Conservation (phyloP, 768 basidiomycete genomes). For the Pleurotus cornucopiae region DNA sequence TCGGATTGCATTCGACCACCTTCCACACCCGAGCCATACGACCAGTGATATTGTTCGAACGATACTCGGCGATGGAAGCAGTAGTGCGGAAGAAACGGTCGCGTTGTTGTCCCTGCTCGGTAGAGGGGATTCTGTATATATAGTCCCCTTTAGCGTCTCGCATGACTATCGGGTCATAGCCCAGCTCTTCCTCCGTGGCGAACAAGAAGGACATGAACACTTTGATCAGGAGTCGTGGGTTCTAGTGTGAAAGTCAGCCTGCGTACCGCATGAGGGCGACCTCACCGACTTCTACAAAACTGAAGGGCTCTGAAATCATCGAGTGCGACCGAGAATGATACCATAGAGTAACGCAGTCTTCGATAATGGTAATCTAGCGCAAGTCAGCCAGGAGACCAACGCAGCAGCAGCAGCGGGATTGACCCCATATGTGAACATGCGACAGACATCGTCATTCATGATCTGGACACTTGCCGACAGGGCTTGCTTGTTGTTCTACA, state of each 20-base stretch:
- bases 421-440: conserved; percentile 20
- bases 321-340: conserved; percentile 17
- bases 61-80: too few relatives aligned
- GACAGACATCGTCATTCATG: conserved; percentile 20
- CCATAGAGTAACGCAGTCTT: conserved; percentile 12
- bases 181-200: conserved; percentile 13
- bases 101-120: neutral
- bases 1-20: conserved; percentile 4
- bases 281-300: conserved; percentile 2
- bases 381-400: neutral
- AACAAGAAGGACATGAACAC: conserved; percentile 16
- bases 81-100: neutral
- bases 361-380: conserved; percentile 14
- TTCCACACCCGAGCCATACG: neutral
- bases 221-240: conserved; percentile 12
- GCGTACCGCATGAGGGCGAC: neutral
- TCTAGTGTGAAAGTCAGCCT: neutral
- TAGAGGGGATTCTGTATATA: too few relatives aligned
- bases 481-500: neutral
- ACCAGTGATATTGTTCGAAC: too few relatives aligned
- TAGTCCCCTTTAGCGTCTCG: neutral
- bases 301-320: conserved; percentile 11
- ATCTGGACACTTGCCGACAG: conserved; percentile 9
- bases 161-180: conserved; percentile 7
- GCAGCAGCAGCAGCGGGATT: neutral